Percentiles rank a stretch among this genome's conserved stretches.
Conservation (phyloP, 202 grass and related monocot genomes). For the Schoenoplectus triqueter region DNA sequence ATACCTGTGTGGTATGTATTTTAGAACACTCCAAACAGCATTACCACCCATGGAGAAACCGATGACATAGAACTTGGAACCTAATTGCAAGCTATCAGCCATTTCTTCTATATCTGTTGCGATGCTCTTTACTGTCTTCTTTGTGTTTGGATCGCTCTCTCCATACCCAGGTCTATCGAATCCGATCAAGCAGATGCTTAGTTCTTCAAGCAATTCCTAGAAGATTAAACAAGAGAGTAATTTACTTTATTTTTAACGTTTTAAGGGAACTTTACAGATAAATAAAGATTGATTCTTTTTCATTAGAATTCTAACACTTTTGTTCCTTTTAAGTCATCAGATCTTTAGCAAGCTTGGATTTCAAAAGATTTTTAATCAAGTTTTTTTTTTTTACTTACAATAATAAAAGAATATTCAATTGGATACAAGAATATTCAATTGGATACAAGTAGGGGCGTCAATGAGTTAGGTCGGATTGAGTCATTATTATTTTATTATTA, state of each 20-base stretch:
- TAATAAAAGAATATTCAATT: background rate
- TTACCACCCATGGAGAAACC: slow-evolving; percentile 90
- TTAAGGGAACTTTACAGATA: background rate
- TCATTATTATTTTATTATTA: no score
- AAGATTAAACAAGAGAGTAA: background rate
- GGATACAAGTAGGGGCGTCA: no score
- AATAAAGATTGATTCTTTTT: background rate
- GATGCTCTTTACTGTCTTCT: slow-evolving; percentile 56
- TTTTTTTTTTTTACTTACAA: background rate
- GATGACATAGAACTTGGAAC: slow-evolving; percentile 63
- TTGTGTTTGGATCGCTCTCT: slow-evolving; percentile 82
- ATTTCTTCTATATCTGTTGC: slow-evolving; percentile 76
- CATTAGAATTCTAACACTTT: background rate
- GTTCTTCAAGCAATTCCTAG: slow-evolving; percentile 68
- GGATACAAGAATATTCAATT: background rate
- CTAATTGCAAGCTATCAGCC: slow-evolving; percentile 67
- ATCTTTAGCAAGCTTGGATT: background rate
- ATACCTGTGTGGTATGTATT: slow-evolving; percentile 76
- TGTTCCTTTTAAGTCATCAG: background rate
- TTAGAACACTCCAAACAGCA: slow-evolving; percentile 84
- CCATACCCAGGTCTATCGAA: slow-evolving; percentile 92
- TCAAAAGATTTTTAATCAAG: background rate
- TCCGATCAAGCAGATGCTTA: slow-evolving; percentile 67
- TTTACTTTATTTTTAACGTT: background rate
- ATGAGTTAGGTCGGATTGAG: no score